A percentile compares a stretch with the other conserved stretches of the same genome.
Evolutionary conservation across 176 grass and related monocot genomes (phyloP).

Genomic region (Oryza meridionalis): DNA sequence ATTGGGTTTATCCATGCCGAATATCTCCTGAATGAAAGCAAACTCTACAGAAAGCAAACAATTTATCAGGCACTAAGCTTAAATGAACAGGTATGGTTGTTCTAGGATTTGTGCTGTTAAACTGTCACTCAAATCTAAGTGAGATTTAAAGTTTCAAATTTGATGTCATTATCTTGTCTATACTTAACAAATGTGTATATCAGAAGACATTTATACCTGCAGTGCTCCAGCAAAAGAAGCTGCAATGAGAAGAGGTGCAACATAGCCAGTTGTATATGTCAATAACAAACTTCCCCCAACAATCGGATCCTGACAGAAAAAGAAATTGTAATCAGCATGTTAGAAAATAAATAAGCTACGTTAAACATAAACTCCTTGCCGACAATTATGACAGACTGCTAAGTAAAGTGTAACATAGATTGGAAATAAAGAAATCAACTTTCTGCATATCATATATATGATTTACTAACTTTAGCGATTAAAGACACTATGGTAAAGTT

Average conservation of each 20-base stretch:
- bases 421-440: neutral
- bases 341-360: conserved; percentile 9
- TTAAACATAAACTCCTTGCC: neutral
- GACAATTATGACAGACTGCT: conserved; percentile 1
- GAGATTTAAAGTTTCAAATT: conserved; percentile 9
- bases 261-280: conserved; percentile 94
- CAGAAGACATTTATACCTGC: conserved; percentile 51
- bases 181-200: conserved; percentile 2
- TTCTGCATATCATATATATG: neutral
- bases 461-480: neutral
- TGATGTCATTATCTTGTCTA: conserved; percentile 22
- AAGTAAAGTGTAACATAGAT: neutral
- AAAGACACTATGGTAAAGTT: neutral
- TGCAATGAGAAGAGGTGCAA: conserved; percentile 94
- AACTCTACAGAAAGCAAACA: conserved; percentile 61
- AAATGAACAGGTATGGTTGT: conserved; percentile 4
- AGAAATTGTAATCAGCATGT: conserved; percentile 27
- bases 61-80: conserved; percentile 30
- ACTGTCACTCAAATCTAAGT: conserved; percentile 20
- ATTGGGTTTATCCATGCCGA: conserved; percentile 96
- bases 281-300: conserved; percentile 87
- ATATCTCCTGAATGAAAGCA: conserved; percentile 88
- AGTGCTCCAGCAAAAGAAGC: conserved; percentile 97
- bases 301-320: conserved; percentile 73
- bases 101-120: neutral